These are phyloP conservation scores for Lactifluus pinguis DNA, from an alignment of 768 basidiomycete genomes.

Conservation along the genomic window DNA sequence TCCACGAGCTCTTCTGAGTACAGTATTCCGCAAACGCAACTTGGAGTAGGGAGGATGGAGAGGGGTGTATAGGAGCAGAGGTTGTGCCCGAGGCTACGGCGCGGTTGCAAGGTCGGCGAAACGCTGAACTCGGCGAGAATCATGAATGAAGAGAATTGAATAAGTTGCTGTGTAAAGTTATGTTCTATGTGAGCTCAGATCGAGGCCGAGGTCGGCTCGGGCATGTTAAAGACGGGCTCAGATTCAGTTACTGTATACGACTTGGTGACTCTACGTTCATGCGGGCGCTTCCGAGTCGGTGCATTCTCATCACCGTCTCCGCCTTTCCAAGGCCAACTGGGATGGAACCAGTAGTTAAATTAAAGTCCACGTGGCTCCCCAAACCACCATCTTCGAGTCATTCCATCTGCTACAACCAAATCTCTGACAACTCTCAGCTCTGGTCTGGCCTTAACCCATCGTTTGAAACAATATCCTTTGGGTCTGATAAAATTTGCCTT, in stretches of 20 bases:
- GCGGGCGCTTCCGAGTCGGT: neutral
- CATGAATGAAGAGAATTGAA: constrained; percentile 47
- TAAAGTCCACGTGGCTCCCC: neutral
- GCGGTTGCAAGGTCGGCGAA: constrained; percentile 46
- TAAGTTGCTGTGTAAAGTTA: constrained; percentile 66
- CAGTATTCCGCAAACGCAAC: constrained; percentile 32
- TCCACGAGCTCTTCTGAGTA: constrained; percentile 76
- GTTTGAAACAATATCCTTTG: neutral
- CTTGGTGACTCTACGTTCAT: neutral
- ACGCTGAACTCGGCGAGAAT: constrained; percentile 36
- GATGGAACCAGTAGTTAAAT: neutral
- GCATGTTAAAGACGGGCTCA: neutral
- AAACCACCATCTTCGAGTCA: constrained; percentile 1
- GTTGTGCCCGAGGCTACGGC: constrained; percentile 31
- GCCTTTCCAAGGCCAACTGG: neutral
- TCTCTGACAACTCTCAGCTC: neutral
- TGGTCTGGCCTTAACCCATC: neutral
- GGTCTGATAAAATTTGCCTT: too few relatives aligned
- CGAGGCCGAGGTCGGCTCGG: constrained; percentile 9
- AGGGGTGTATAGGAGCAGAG: neutral
- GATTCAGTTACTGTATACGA: too few relatives aligned
- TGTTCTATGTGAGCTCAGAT: constrained; percentile 41
- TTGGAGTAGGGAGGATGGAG: neutral
- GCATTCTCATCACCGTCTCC: neutral
- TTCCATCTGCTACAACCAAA: constrained; percentile 1